Base-by-base conservation (phyloP, 106 monocot species). In the Triglochin maritima region DNA sequence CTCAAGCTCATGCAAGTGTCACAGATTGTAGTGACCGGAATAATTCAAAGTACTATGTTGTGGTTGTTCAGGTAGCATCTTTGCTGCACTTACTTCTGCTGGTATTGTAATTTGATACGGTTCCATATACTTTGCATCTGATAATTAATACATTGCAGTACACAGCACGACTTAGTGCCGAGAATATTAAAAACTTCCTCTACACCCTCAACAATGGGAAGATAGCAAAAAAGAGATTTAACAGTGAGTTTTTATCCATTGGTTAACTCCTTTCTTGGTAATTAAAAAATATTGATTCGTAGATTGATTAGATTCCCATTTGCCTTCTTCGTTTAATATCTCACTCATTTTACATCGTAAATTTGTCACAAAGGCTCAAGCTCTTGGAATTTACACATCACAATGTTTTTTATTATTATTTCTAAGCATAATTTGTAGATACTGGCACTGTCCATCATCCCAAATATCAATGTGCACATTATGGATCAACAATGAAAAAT, bases 151-250 rank as follows among this genome's bases (percentile, higher is more conserved):
- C 64, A 12, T 62, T 86, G 58, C 74, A 98, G 98, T 98, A 98
- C 75, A 81, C 70, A 48, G 88, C 92, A 43, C 73, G 80, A 45
- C 84, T 98, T 55, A 98, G 89, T 82, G 92, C 88, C 62, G 98
- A 98, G 76, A 89, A 67, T 74, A 86, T 98, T 45, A 92, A 79
- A 75, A 92, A 92, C 72, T 98, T 86, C 71, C 78, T 98, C 14
- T 98, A 92, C 66, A 41, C 81, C 6, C 84, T 98, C 58, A 98
- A 92, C 50, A 74, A 83, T 69, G 71, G 79, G 72, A 82, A 82
- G 80, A 82, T 92, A 66, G 73, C 98, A 56, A 98, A 98, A 77
- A 98, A 98, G 84, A 86, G 70, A 82, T 92, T 98, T 73, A 98
- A 98, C 64, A 62, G 98, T 98, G 52, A 78, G 96, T 86, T 76